phyloP scores from a whole-genome alignment of 345 rosid genomes.

The Isatis tinctoria region DNA sequence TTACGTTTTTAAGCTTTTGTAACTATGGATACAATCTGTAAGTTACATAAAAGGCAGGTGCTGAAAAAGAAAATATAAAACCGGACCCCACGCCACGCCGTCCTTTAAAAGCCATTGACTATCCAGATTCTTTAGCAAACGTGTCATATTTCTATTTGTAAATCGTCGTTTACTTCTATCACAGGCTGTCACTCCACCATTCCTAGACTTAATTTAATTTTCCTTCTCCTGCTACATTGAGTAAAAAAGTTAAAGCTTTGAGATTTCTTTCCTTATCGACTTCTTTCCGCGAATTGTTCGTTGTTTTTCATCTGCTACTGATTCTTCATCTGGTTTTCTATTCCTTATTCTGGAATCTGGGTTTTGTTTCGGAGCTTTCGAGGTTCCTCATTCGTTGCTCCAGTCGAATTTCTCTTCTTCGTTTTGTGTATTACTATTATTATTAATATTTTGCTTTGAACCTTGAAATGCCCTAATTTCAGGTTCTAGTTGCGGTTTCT shows the following conservation, averaged over 20 bases:
- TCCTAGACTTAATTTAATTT: conserved; percentile 10
- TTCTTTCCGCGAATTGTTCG: conserved; percentile 20
- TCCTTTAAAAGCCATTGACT: conserved; percentile 27
- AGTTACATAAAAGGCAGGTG: not conserved
- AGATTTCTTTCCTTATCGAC: conserved; percentile 28
- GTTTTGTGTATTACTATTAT: not conserved
- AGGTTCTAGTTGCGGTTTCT: conserved; percentile 25
- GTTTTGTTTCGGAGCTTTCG: conserved; percentile 17
- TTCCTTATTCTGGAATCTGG: not conserved
- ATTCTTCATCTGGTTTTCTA: not conserved
- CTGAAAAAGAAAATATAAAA: not conserved
- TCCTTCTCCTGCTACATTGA: conserved; percentile 14
- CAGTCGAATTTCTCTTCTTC: not conserved
- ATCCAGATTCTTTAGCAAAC: conserved; percentile 2
- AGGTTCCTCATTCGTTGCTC: conserved; percentile 29
- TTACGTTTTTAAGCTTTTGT: not conserved
- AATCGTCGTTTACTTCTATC: not conserved
- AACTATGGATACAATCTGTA: conserved; percentile 4
- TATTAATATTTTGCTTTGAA: not conserved
- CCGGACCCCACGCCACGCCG: conserved; percentile 21
- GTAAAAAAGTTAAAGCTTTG: conserved; percentile 22
- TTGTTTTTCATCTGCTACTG: conserved; percentile 21
- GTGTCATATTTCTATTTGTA: not conserved
- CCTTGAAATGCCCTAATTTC: conserved; percentile 15
- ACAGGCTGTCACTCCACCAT: conserved; percentile 14